Percentiles rank a stretch among this genome's conserved stretches.
These are phyloP conservation scores for Blastocystis sp. DNA, from an alignment of 352 stramenopile species.

Conservation along the genomic window DNA sequence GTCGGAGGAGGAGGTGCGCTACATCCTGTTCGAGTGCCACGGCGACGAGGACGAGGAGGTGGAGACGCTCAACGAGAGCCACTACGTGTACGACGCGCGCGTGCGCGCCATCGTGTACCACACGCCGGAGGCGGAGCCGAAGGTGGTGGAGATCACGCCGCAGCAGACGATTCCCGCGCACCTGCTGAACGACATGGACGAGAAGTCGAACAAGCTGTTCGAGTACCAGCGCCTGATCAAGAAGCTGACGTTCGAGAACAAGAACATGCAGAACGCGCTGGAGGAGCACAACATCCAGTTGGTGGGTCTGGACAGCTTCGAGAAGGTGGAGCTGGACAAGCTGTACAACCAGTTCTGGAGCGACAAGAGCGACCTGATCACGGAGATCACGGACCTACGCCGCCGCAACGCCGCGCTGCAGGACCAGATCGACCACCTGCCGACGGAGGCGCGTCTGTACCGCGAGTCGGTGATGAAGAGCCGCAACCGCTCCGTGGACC, in stretches of 20 bases:
- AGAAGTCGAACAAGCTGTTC: background rate
- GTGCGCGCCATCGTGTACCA: slow-evolving; percentile 15
- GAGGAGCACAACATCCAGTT: slow-evolving; percentile 11
- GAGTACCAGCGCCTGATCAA: slow-evolving; percentile 15
- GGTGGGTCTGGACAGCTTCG: background rate
- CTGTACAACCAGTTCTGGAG: slow-evolving; percentile 30
- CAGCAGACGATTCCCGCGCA: background rate
- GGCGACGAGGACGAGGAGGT: slow-evolving; percentile 9
- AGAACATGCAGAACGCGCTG: background rate
- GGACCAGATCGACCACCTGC: slow-evolving; percentile 51
- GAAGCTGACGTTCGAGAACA: slow-evolving; percentile 61
- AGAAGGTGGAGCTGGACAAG: slow-evolving; percentile 35
- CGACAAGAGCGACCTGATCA: slow-evolving; percentile 6
- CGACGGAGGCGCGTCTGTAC: slow-evolving; percentile 42
- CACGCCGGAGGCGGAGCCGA: background rate
- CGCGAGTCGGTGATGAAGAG: slow-evolving; percentile 18
- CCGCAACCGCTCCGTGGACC: background rate
- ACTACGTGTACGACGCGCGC: slow-evolving; percentile 57
- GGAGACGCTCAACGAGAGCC: slow-evolving; percentile 55
- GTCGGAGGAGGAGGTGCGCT: slow-evolving; percentile 38
- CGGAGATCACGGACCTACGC: slow-evolving; percentile 28
- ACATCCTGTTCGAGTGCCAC: background rate
- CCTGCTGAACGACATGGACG: background rate
- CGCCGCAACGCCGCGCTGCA: background rate
- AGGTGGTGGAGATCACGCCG: background rate